A percentile compares a stretch with the other conserved stretches of the same genome.
Evolutionary conservation across 1,284 basidiomycete genomes (phyloP).

Genomic region (Tremellales sp.): DNA sequence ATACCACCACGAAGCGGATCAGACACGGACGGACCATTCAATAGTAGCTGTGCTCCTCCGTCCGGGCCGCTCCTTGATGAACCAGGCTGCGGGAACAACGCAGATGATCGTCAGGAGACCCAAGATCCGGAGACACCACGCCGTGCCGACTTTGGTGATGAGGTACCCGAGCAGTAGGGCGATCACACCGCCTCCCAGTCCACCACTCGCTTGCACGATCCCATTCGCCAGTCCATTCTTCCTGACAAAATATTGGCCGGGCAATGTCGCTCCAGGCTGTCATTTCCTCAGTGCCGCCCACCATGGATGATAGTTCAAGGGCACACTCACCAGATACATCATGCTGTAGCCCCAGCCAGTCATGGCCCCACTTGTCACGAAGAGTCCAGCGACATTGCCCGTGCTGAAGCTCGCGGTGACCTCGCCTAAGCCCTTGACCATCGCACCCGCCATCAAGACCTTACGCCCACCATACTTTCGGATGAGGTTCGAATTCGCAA

Average conservation of each 20-base stretch:
- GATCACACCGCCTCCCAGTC: slow-evolving; percentile 40
- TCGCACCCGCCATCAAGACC: slow-evolving; percentile 24
- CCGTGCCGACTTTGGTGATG: slow-evolving; percentile 22
- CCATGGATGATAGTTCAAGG: background rate
- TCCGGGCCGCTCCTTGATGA: slow-evolving; percentile 10
- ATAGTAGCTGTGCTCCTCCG: slow-evolving; percentile 2
- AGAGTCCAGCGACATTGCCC: slow-evolving; percentile 22
- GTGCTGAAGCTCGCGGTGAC: slow-evolving; percentile 28
- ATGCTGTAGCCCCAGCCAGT: slow-evolving; percentile 2
- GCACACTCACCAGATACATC: slow-evolving; percentile 20
- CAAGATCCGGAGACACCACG: slow-evolving; percentile 30
- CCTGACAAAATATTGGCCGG: slow-evolving; percentile 35
- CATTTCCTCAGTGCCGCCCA: background rate
- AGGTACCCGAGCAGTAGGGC: slow-evolving; percentile 26
- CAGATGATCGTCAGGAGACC: slow-evolving; percentile 19
- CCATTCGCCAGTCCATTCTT: slow-evolving; percentile 38
- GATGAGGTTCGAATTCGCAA: slow-evolving; percentile 34
- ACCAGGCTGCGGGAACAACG: slow-evolving; percentile 6
- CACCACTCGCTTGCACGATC: slow-evolving; percentile 39
- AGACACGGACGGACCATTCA: slow-evolving; percentile 12
- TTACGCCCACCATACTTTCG: slow-evolving; percentile 25
- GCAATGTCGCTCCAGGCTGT: slow-evolving; percentile 18
- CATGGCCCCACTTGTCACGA: slow-evolving; percentile 13
- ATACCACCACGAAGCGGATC: background rate
- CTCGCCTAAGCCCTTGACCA: slow-evolving; percentile 27